A percentile compares a stretch with the other conserved stretches of the same genome.
Evolutionary conservation across 225 moss, liverwort and hornwort species (phyloP).

Genomic region (Pseudoscleropodium purum): DNA sequence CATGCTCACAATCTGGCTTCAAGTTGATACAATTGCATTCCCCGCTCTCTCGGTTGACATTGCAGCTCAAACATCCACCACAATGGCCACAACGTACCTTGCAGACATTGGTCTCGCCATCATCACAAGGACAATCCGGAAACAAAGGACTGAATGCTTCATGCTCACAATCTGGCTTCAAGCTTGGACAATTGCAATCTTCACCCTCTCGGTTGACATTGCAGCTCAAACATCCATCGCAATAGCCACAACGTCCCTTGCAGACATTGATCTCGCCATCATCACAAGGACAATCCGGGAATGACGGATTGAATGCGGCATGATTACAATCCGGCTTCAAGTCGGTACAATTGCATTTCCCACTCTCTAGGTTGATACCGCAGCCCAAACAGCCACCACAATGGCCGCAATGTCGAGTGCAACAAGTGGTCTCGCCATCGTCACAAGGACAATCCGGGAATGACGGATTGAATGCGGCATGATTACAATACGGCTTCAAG

Average conservation of each 20-base stretch:
- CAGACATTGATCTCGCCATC: background rate
- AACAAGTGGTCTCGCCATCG: background rate
- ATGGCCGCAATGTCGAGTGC: accelerated
- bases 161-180: background rate
- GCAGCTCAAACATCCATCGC: background rate
- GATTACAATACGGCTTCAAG: background rate
- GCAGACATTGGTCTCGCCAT: background rate
- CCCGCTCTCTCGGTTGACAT: background rate
- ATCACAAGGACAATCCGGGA: background rate
- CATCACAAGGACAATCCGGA: background rate
- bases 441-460: background rate
- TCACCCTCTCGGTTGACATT: background rate
- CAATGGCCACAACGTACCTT: background rate
- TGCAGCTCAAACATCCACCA: background rate
- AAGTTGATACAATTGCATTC: background rate
- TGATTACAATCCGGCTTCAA: background rate
- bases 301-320: accelerated
- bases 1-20: background rate
- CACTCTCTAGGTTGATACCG: background rate
- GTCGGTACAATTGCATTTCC: background rate
- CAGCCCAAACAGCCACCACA: background rate
- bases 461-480: background rate
- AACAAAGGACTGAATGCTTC: background rate
- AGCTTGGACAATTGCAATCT: background rate
- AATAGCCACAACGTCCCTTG: background rate